A percentile compares a stretch with the other conserved stretches of the same genome.
phyloP scores from a whole-genome alignment of 139 green algal genomes.

The Chlamydomonas incerta region DNA sequence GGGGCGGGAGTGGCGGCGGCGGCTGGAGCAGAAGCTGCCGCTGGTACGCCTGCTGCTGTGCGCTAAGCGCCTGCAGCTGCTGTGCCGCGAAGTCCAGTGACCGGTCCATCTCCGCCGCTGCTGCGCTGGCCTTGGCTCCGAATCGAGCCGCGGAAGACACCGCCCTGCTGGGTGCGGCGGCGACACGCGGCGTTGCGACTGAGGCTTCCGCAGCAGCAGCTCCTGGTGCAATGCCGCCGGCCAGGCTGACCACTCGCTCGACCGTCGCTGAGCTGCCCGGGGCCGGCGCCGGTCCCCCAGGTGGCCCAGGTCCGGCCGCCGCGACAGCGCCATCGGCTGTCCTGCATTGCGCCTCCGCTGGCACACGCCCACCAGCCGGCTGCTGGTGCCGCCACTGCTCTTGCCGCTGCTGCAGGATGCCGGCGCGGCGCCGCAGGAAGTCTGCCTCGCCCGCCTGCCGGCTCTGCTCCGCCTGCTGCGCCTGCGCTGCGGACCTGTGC shows the following conservation, averaged over 20 bases:
- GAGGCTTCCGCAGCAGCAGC: no score
- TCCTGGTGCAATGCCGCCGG: no score
- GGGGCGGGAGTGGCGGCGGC: background rate
- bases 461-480: background rate
- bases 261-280: no score
- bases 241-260: no score
- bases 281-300: no score
- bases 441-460: conserved; percentile 14
- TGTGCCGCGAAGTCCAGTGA: background rate
- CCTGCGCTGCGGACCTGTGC: background rate
- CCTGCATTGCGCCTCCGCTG: background rate
- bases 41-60: background rate
- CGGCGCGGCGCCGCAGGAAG: conserved; percentile 8
- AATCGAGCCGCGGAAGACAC: no score
- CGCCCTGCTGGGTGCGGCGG: no score
- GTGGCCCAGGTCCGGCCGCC: no score
- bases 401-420: background rate
- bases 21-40: background rate
- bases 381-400: background rate
- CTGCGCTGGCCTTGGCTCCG: no score
- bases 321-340: background rate
- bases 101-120: background rate
- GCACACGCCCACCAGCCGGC: background rate
- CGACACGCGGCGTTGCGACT: no score
- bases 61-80: background rate